These are phyloP conservation scores for Trichoderma gracile DNA, from an alignment of 2,329 filamentous ascomycete species.

Conservation along the genomic window DNA sequence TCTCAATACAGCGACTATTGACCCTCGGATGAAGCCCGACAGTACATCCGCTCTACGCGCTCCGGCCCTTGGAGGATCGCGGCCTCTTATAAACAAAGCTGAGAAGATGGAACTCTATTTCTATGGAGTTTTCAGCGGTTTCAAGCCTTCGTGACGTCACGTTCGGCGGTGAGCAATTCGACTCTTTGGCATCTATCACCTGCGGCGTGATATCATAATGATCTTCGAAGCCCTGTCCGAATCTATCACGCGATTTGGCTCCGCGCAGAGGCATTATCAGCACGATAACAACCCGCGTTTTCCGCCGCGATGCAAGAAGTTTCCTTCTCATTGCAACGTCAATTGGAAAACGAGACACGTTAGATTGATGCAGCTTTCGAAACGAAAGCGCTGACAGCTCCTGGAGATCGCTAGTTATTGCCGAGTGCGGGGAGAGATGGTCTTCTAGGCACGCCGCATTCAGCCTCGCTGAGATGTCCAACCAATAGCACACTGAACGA, in stretches of 20 bases:
- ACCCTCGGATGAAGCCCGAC: not conserved
- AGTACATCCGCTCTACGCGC: not conserved
- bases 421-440: constrained; percentile 1
- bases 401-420: not conserved
- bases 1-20: too few relatives aligned
- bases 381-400: not conserved
- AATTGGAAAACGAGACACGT: not conserved
- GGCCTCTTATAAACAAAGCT: not conserved
- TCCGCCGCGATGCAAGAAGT: not conserved
- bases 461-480: not conserved
- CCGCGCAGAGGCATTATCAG: not conserved
- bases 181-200: not conserved
- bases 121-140: not conserved
- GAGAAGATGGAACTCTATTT: constrained; percentile 20
- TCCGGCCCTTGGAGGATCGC: not conserved
- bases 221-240: not conserved
- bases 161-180: not conserved
- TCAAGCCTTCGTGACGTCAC: constrained; percentile 25
- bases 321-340: not conserved
- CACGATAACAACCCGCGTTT: not conserved
- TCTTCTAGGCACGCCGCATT: not conserved
- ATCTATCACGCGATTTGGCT: not conserved
- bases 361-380: not conserved
- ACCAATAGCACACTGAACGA: not conserved
- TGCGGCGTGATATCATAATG: not conserved